phyloP scores from a whole-genome alignment of 805 yeast species.

The Candida saitoana region DNA sequence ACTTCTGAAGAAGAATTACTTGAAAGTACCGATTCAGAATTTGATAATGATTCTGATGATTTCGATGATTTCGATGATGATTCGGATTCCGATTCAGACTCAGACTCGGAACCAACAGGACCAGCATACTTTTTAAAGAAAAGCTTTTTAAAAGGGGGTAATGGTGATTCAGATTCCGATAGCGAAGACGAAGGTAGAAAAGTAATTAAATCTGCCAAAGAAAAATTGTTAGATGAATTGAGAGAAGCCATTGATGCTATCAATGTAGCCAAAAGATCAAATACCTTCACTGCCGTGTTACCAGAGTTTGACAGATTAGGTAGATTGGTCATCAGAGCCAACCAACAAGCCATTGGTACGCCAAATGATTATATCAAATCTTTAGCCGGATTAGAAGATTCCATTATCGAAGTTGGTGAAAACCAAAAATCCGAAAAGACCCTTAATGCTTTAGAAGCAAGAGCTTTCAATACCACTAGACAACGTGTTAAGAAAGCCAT shows the following conservation, averaged over 20 bases:
- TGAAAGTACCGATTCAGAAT: conserved; percentile 44
- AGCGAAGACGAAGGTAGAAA: conserved; percentile 69
- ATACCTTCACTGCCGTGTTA: conserved; percentile 76
- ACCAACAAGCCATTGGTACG: conserved; percentile 69
- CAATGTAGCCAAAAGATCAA: conserved; percentile 61
- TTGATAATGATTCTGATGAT: conserved; percentile 41
- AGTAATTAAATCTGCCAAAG: conserved; percentile 90
- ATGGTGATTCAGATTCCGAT: conserved; percentile 40
- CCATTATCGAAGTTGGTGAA: conserved; percentile 45
- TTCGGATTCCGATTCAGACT: conserved; percentile 34
- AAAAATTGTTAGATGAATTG: conserved; percentile 86
- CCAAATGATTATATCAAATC: conserved; percentile 71
- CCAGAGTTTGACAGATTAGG: conserved; percentile 75
- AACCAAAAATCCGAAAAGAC: conserved; percentile 60
- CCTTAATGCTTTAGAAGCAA: conserved; percentile 75
- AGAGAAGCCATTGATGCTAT: conserved; percentile 60
- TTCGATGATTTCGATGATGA: conserved; percentile 21
- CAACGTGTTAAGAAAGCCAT: conserved; percentile 82
- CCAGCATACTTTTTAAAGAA: conserved; percentile 55
- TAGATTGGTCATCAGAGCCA: conserved; percentile 61
- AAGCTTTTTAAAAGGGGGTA: conserved; percentile 41
- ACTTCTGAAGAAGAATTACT: conserved; percentile 60
- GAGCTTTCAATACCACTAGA: conserved; percentile 80
- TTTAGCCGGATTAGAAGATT: conserved; percentile 68
- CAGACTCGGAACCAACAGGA: conserved; percentile 37